These are phyloP conservation scores for Cystobasidium onofrii DNA, from an alignment of 768 basidiomycete species.

Conservation along the genomic window DNA sequence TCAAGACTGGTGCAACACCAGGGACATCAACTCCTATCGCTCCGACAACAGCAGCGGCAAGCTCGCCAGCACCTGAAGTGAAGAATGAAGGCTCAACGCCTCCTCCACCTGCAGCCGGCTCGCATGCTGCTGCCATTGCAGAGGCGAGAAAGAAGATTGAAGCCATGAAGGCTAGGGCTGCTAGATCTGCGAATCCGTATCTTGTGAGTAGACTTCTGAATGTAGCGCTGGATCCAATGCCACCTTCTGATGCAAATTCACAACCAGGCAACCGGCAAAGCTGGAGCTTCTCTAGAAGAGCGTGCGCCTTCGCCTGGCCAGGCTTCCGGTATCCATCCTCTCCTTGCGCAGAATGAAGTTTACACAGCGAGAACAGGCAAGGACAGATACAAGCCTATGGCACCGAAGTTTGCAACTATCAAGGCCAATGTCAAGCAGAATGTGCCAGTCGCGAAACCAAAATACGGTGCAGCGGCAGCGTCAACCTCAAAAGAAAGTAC, in stretches of 20 bases:
- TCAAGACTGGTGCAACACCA: constrained; percentile 45
- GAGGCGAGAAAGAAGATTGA: constrained; percentile 80
- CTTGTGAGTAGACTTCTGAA: constrained; percentile 53
- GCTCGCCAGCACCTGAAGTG: constrained; percentile 44
- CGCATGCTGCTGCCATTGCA: constrained; percentile 62
- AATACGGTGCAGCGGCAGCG: constrained; percentile 56
- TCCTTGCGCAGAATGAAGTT: constrained; percentile 14
- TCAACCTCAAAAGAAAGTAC: constrained; percentile 44
- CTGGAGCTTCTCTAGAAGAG: constrained; percentile 50
- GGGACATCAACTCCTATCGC: constrained; percentile 39
- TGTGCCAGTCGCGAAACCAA: not conserved
- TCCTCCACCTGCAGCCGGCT: constrained; percentile 51
- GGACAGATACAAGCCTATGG: constrained; percentile 95
- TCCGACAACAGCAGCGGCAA: constrained; percentile 42
- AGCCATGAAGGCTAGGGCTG: constrained; percentile 61
- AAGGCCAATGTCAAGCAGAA: constrained; percentile 62
- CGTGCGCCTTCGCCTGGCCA: not conserved
- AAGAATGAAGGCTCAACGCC: constrained; percentile 39
- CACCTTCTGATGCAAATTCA: not conserved
- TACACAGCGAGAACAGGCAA: constrained; percentile 60
- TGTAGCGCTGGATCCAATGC: not conserved
- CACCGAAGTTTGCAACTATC: constrained; percentile 95
- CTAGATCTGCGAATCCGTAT: constrained; percentile 72
- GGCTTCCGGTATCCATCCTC: constrained; percentile 45
- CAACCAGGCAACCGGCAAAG: constrained; percentile 52